Evolutionary conservation across 176 grass and related monocot genomes (phyloP).

Genomic region (Stipa capillata): DNA sequence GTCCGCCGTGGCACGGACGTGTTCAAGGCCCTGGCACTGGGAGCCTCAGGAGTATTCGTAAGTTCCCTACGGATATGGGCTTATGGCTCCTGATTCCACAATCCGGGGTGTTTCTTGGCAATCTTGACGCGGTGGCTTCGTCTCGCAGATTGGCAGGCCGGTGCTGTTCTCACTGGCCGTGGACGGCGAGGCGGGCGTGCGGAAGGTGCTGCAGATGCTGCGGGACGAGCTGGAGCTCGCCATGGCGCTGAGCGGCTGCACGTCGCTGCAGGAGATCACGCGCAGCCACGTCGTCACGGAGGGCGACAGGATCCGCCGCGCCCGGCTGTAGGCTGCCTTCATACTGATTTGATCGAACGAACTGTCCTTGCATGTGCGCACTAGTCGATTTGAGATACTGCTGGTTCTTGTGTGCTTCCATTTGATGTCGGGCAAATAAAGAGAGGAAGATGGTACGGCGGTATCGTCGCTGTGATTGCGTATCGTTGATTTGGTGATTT

Average conservation of each 20-base stretch:
- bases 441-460: too few species aligned
- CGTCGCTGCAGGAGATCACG: conserved; percentile 62
- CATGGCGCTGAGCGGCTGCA: conserved; percentile 73
- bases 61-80: neutral
- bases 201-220: conserved; percentile 60
- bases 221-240: conserved; percentile 71
- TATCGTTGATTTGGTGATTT: too few species aligned
- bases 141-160: conserved; percentile 64
- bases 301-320: conserved; percentile 29
- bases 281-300: conserved; percentile 48
- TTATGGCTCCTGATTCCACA: neutral
- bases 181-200: conserved; percentile 70
- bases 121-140: neutral
- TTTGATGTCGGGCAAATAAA: neutral
- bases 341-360: neutral
- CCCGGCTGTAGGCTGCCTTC: conserved; percentile 20
- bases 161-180: conserved; percentile 68
- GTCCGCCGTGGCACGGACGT: conserved; percentile 89
- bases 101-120: neutral
- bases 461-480: too few species aligned
- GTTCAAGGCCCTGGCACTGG: conserved; percentile 84
- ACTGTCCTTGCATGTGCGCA: neutral
- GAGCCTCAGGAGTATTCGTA: conserved; percentile 90
- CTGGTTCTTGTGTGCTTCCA: neutral
- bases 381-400: neutral